Conservation (phyloP, 306 rosid genomes). For the Boehmeria nivea region DNA sequence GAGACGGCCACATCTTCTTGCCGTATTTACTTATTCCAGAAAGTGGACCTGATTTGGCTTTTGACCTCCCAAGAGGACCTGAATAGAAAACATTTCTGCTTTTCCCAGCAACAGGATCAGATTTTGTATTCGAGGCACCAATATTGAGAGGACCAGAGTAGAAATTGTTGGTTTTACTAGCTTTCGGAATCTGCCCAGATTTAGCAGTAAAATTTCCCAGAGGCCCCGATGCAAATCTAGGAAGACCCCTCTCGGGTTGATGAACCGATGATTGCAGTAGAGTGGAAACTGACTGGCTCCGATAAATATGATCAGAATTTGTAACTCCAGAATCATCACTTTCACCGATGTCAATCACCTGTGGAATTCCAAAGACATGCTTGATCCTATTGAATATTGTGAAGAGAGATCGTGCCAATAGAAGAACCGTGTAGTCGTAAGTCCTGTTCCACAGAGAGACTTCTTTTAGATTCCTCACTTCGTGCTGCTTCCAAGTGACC, state of each 20-base stretch:
- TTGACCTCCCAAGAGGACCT: slow-evolving; percentile 62
- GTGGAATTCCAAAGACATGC: slow-evolving; percentile 64
- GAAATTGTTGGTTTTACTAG: slow-evolving; percentile 38
- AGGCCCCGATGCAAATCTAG: slow-evolving; percentile 91
- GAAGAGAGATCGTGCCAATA: slow-evolving; percentile 72
- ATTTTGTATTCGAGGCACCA: slow-evolving; percentile 47
- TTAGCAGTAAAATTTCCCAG: slow-evolving; percentile 43
- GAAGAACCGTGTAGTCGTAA: slow-evolving; percentile 59
- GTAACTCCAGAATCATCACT: slow-evolving; percentile 29
- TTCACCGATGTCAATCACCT: slow-evolving; percentile 32
- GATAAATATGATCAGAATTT: slow-evolving; percentile 43
- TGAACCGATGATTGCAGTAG: slow-evolving; percentile 56
- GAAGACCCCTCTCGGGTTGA: slow-evolving; percentile 36
- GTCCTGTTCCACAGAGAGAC: slow-evolving; percentile 81
- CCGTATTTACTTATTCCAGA: slow-evolving; percentile 47
- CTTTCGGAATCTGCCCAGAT: slow-evolving; percentile 34
- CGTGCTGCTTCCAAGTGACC: slow-evolving; percentile 68
- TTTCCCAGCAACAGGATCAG: slow-evolving; percentile 51
- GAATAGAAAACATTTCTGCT: slow-evolving; percentile 51
- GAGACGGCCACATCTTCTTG: slow-evolving; percentile 50
- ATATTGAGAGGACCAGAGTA: slow-evolving; percentile 66
- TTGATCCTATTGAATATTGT: slow-evolving; percentile 69
- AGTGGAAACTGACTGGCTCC: slow-evolving; percentile 71
- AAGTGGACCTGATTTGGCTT: slow-evolving; percentile 42
- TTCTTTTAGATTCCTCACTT: slow-evolving; percentile 67